These are phyloP conservation scores for Microsporum canis DNA, from an alignment of 2,329 filamentous ascomycete species.

Conservation along the genomic window DNA sequence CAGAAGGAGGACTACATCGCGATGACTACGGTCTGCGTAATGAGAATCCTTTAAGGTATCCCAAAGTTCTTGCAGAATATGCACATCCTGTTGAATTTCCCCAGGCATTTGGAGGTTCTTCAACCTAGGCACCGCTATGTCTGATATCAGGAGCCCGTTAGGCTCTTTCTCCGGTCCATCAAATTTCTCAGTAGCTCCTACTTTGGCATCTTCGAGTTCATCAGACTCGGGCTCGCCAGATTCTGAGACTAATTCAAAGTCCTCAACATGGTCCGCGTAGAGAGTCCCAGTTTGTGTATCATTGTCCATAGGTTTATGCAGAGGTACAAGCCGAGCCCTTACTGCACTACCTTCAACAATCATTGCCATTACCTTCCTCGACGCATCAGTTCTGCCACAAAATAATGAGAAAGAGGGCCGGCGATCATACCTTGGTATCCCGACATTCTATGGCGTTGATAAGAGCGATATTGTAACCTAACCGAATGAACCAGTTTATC, in stretches of 20 bases:
- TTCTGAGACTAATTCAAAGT: background rate
- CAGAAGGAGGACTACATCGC: conserved; percentile 15
- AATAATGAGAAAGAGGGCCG: background rate
- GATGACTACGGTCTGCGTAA: conserved; percentile 14
- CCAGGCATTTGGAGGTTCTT: background rate
- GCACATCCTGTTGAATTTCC: background rate
- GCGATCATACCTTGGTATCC: conserved; percentile 47
- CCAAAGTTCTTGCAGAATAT: conserved; percentile 2
- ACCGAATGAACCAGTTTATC: conserved; percentile 44
- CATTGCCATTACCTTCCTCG: conserved; percentile 38
- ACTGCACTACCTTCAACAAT: conserved; percentile 29
- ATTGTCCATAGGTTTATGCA: background rate
- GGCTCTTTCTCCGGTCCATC: background rate
- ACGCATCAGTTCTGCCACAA: conserved; percentile 3
- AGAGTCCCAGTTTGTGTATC: background rate
- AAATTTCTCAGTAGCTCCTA: background rate
- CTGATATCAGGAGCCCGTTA: background rate
- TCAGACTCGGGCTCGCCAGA: background rate
- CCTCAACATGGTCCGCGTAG: background rate
- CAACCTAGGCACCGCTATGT: background rate
- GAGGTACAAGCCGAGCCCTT: background rate
- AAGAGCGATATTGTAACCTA: conserved; percentile 51
- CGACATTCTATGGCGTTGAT: conserved; percentile 52
- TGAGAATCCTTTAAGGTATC: background rate
- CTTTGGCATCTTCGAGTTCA: background rate